Conservation (phyloP, 225 moss, liverwort and hornwort genomes). For the Physcomitrium patens region DNA sequence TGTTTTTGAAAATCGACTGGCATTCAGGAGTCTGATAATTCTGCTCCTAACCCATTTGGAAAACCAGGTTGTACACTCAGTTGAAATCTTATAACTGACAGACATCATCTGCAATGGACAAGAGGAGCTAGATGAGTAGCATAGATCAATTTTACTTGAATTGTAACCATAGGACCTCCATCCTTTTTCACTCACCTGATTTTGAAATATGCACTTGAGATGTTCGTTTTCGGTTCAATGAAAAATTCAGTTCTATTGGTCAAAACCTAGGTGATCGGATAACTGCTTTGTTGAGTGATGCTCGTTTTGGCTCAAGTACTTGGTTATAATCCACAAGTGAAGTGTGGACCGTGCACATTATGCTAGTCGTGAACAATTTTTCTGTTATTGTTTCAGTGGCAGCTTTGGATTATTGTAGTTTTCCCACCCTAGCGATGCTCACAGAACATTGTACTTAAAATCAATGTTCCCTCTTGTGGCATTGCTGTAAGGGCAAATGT, state of each 20-base stretch:
- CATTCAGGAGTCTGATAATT: constrained; percentile 20
- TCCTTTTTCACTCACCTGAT: neutral
- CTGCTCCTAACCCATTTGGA: constrained; percentile 7
- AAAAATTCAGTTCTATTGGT: constrained; percentile 4
- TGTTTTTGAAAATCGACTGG: constrained; percentile 71
- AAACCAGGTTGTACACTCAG: constrained; percentile 33
- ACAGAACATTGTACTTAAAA: constrained; percentile 50
- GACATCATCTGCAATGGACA: constrained; percentile 5
- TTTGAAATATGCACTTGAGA: constrained; percentile 17
- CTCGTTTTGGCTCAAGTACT: neutral
- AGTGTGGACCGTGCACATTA: neutral
- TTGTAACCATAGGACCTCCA: neutral
- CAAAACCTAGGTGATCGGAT: neutral
- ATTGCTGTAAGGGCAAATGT: constrained; percentile 65
- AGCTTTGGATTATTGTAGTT: neutral
- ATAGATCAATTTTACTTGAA: neutral
- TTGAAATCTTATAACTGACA: constrained; percentile 22
- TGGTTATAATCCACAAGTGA: neutral
- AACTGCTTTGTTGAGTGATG: neutral
- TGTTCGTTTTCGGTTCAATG: neutral
- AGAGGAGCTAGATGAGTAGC: neutral
- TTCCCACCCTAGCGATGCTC: constrained; percentile 11
- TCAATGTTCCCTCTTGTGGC: constrained; percentile 60
- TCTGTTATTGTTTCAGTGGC: neutral
- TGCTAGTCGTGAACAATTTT: constrained; percentile 16